A percentile compares a stretch with the other conserved stretches of the same genome.
Evolutionary conservation across 495 filamentous ascomycete genomes (phyloP).

Genomic region (Podospora appendiculata): DNA sequence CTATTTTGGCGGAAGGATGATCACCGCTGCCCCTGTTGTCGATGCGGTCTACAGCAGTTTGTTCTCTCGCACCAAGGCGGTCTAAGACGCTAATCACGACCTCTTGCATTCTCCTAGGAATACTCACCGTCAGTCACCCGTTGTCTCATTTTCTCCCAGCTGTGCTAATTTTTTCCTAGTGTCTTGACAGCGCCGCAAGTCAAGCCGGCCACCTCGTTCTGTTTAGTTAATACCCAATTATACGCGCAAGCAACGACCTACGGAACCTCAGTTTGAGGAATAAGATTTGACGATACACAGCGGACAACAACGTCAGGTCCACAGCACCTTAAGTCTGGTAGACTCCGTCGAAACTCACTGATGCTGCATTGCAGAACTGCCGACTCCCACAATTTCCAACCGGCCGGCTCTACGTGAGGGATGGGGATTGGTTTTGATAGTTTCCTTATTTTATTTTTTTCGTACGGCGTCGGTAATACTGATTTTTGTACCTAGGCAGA

Average conservation of each 20-base stretch:
- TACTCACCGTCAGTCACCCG: constrained; percentile 6
- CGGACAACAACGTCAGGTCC: too few relatives aligned
- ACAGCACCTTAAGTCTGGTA: not conserved
- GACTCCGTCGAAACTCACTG: not conserved
- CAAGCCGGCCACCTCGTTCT: too few relatives aligned
- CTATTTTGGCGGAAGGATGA: constrained; percentile 84
- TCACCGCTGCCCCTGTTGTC: constrained; percentile 90
- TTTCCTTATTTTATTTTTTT: not conserved
- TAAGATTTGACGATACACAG: too few relatives aligned
- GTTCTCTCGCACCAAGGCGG: constrained; percentile 78
- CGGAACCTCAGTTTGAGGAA: not conserved
- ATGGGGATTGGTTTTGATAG: not conserved
- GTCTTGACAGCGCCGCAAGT: not conserved
- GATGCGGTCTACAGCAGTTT: constrained; percentile 97
- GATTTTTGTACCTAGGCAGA: not conserved
- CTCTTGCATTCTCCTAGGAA: constrained; percentile 31
- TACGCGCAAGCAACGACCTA: not conserved
- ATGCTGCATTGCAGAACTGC: not conserved
- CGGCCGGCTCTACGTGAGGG: not conserved
- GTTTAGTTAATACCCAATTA: too few relatives aligned
- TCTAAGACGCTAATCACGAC: constrained; percentile 49
- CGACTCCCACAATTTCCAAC: not conserved
- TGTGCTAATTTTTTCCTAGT: not conserved
- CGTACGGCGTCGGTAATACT: not conserved
- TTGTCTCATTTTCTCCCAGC: not conserved